Evolutionary conservation across 805 yeast genomes (phyloP).

Genomic region (Phaffomyces thermotolerans): DNA sequence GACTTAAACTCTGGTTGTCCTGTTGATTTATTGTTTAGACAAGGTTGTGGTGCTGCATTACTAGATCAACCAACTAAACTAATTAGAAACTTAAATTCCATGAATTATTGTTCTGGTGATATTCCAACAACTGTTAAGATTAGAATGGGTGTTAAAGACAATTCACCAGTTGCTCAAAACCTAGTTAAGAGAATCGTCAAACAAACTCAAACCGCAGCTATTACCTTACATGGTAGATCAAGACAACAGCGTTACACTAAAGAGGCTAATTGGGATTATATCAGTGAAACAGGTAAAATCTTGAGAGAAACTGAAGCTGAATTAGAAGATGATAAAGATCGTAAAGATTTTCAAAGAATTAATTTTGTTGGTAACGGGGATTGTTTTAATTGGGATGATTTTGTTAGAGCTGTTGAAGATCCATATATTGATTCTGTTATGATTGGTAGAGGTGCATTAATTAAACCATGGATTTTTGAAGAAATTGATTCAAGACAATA

Average conservation of each 20-base stretch:
- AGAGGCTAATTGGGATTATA: slow-evolving; percentile 90
- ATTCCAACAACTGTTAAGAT: slow-evolving; percentile 88
- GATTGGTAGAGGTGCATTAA: slow-evolving; percentile 97
- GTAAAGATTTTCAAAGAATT: slow-evolving; percentile 51
- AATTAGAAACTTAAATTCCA: slow-evolving; percentile 71
- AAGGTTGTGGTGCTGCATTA: slow-evolving; percentile 93
- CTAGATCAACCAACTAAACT: slow-evolving; percentile 83
- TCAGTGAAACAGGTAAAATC: slow-evolving; percentile 61
- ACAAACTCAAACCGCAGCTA: slow-evolving; percentile 81
- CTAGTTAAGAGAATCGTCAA: slow-evolving; percentile 63
- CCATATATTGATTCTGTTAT: slow-evolving; percentile 84
- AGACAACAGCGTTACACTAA: slow-evolving; percentile 92
- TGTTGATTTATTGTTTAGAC: slow-evolving; percentile 84
- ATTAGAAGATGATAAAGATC: slow-evolving; percentile 54
- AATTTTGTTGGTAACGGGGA: slow-evolving; percentile 96
- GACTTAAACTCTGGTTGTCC: slow-evolving; percentile 98
- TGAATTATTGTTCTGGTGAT: slow-evolving; percentile 86
- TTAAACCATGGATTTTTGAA: slow-evolving; percentile 98
- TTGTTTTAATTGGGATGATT: slow-evolving; percentile 77
- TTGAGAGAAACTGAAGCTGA: slow-evolving; percentile 52
- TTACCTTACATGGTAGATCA: slow-evolving; percentile 93
- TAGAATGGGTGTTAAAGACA: slow-evolving; percentile 85
- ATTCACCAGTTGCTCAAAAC: slow-evolving; percentile 78
- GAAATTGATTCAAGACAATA: slow-evolving; percentile 87
- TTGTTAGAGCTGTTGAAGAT: slow-evolving; percentile 63